A percentile compares a stretch with the other conserved stretches of the same genome.
These are phyloP conservation scores for Termitomyces eurrhizus DNA, from an alignment of 768 basidiomycete species.

Conservation along the genomic window DNA sequence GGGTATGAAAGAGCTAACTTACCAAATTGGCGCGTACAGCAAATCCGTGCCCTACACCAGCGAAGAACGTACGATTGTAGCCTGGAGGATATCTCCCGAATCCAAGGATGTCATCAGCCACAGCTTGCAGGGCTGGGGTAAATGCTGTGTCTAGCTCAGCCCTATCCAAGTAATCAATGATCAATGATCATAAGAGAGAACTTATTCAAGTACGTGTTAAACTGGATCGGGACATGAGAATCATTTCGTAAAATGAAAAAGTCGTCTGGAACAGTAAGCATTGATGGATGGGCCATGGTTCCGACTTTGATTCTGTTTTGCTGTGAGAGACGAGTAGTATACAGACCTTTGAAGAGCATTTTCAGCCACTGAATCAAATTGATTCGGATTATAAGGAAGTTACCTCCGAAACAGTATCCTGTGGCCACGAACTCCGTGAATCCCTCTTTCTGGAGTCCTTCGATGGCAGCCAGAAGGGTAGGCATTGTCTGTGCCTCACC, in stretches of 20 bases:
- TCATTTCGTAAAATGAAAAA: slow-evolving; percentile 19
- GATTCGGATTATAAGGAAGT: background rate
- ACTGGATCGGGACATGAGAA: slow-evolving; percentile 14
- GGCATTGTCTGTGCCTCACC: slow-evolving; percentile 27
- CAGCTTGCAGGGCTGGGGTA: slow-evolving; percentile 12
- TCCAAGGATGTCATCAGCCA: slow-evolving; percentile 13
- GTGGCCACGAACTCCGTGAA: slow-evolving; percentile 30
- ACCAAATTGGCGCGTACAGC: slow-evolving; percentile 17
- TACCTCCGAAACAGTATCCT: slow-evolving; percentile 33
- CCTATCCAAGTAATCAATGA: background rate
- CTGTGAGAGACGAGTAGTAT: slow-evolving; percentile 28
- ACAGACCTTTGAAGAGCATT: slow-evolving; percentile 16
- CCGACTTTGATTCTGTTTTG: slow-evolving; percentile 25
- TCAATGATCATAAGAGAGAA: background rate
- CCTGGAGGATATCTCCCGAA: slow-evolving; percentile 14
- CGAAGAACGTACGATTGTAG: slow-evolving; percentile 15
- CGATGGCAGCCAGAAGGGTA: slow-evolving; percentile 27
- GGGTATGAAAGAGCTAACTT: background rate
- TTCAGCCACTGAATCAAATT: background rate
- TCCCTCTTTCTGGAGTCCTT: slow-evolving; percentile 30
- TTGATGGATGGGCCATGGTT: slow-evolving; percentile 31
- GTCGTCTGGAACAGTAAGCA: slow-evolving; percentile 30
- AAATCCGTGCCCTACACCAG: slow-evolving; percentile 15
- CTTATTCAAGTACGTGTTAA: slow-evolving; percentile 12
- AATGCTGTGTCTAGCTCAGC: slow-evolving; percentile 13